These are phyloP conservation scores for Pseudognaphalium luteoalbum DNA, from an alignment of 129 eudicot genomes.

Conservation along the genomic window DNA sequence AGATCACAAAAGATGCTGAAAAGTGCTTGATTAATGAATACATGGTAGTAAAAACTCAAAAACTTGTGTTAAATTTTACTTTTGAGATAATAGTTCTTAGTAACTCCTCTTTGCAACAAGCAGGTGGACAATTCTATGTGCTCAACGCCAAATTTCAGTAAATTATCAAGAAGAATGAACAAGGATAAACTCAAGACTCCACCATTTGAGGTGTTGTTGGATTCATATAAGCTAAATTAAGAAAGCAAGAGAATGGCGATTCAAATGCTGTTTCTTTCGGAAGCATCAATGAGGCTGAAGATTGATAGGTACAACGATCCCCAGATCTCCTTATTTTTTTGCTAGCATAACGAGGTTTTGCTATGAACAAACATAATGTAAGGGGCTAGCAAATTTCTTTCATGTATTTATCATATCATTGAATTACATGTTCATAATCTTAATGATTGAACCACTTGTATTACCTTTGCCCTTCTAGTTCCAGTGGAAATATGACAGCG, in stretches of 20 bases:
- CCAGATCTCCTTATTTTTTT: not conserved
- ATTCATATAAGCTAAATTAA: slow-evolving; percentile 35
- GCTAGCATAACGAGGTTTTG: not conserved
- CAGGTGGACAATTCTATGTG: slow-evolving; percentile 51
- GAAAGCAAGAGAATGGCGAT: slow-evolving; percentile 42
- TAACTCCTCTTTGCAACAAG: slow-evolving; percentile 16
- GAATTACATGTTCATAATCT: no score
- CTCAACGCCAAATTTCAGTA: slow-evolving; percentile 41
- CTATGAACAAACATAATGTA: slow-evolving; percentile 18
- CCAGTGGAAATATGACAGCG: no score
- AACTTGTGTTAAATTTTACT: not conserved
- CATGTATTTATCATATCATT: no score
- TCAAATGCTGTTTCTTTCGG: slow-evolving; percentile 5
- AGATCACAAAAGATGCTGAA: slow-evolving; percentile 57
- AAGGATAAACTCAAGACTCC: slow-evolving; percentile 58
- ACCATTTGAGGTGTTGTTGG: slow-evolving; percentile 56
- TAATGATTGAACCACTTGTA: no score
- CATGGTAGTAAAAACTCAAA: slow-evolving; percentile 39
- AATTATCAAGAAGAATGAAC: slow-evolving; percentile 32
- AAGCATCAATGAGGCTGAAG: slow-evolving; percentile 23
- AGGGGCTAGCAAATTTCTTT: not conserved
- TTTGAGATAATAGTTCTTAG: not conserved
- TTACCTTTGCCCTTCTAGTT: no score
- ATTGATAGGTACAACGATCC: slow-evolving; percentile 14
- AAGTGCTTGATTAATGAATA: slow-evolving; percentile 51